Percentiles rank a stretch among this genome's conserved stretches.
phyloP scores from a whole-genome alignment of 345 rosid genomes.

The Ceriops decandra region DNA sequence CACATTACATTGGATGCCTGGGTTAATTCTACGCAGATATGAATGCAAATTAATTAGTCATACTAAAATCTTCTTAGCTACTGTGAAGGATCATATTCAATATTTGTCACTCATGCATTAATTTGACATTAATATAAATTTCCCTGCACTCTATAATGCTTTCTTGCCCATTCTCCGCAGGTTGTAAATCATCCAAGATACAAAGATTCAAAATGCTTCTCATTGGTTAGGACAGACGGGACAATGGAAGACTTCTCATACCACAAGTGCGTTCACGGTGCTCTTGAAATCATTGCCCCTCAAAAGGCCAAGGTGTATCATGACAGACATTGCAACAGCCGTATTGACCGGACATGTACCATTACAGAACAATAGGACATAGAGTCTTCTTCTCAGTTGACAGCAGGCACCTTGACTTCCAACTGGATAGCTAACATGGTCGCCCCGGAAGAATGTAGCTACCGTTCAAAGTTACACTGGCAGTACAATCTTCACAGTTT shows the following conservation, averaged over 20 bases:
- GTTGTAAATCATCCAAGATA: conserved; percentile 57
- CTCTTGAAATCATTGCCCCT: conserved; percentile 75
- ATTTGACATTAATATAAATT: background rate
- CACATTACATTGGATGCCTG: no score
- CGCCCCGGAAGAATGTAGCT: conserved; percentile 1
- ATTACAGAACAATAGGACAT: background rate
- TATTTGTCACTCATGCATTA: background rate
- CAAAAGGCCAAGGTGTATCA: conserved; percentile 40
- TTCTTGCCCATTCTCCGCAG: conserved; percentile 28
- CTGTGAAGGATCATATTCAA: background rate
- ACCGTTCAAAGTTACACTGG: background rate
- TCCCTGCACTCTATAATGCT: background rate
- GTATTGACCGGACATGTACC: conserved; percentile 3
- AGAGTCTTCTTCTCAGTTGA: background rate
- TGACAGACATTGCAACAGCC: conserved; percentile 31
- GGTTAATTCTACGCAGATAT: no score
- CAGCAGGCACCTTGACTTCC: background rate
- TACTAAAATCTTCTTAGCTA: background rate
- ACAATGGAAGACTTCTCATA: conserved; percentile 80
- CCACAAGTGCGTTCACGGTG: conserved; percentile 68
- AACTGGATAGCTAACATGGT: background rate
- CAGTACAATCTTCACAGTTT: conserved; percentile 2
- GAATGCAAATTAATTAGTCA: no score
- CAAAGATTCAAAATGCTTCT: conserved; percentile 61
- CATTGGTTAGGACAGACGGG: conserved; percentile 62